A percentile compares a stretch with the other conserved stretches of the same genome.
These are phyloP conservation scores for Stephanodiscus triporus DNA, from an alignment of 108 stramenopile species.

Conservation along the genomic window DNA sequence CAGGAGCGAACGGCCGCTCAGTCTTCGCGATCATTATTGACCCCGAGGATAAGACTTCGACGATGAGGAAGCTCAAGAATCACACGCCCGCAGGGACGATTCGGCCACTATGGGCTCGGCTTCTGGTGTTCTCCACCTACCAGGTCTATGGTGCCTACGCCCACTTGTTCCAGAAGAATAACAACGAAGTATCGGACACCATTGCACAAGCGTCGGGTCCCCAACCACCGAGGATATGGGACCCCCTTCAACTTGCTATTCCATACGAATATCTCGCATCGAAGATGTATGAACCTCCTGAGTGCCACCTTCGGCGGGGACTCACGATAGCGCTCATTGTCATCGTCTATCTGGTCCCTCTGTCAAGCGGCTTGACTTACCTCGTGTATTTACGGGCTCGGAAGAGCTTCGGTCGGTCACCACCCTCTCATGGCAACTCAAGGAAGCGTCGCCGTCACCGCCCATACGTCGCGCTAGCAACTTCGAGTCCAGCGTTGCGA, in stretches of 20 bases:
- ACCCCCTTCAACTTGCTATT: neutral
- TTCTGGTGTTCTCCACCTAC: no score
- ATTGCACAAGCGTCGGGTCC: neutral
- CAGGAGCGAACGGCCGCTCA: neutral
- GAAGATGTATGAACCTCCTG: neutral
- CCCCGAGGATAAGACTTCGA: neutral
- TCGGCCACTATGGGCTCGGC: neutral
- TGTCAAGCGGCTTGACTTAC: neutral
- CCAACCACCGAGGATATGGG: neutral
- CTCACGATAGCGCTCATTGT: neutral
- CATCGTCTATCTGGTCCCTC: neutral
- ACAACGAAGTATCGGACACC: neutral
- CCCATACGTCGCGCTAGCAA: neutral
- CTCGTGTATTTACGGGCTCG: neutral
- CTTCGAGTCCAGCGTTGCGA: neutral
- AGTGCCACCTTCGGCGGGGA: neutral
- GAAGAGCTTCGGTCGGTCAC: neutral
- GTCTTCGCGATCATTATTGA: neutral
- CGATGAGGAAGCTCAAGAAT: neutral
- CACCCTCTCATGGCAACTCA: neutral
- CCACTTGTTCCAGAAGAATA: neutral
- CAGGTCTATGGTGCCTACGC: no score
- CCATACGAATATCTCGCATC: neutral
- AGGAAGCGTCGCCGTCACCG: neutral
- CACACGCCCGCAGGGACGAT: neutral